Evolutionary conservation across 495 filamentous ascomycete species (phyloP).

Genomic region (Evernia prunastri): DNA sequence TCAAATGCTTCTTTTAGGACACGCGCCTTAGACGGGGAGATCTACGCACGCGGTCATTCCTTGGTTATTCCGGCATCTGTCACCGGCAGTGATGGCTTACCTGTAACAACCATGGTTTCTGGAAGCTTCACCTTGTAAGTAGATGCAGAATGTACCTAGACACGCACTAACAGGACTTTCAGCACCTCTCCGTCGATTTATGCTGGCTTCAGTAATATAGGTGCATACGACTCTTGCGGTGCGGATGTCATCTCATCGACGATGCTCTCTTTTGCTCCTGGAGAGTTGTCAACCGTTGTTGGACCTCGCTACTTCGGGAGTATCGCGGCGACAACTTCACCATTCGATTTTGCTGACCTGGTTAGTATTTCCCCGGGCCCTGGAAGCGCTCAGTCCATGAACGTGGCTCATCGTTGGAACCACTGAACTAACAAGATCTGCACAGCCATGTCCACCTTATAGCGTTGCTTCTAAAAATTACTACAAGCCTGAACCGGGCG

Average conservation of each 20-base stretch:
- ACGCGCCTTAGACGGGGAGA: not conserved
- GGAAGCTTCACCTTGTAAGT: conserved; percentile 7
- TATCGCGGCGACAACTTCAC: not conserved
- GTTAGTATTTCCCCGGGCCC: not conserved
- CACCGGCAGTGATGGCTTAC: not conserved
- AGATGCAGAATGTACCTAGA: not conserved
- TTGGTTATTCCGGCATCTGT: not conserved
- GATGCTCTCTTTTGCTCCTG: conserved; percentile 15
- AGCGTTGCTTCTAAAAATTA: not conserved
- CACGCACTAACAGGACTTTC: not conserved
- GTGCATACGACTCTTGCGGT: conserved; percentile 10
- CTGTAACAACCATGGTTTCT: not conserved
- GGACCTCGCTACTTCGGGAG: not conserved
- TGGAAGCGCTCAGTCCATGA: not conserved
- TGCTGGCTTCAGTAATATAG: conserved; percentile 5
- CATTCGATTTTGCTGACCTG: not conserved
- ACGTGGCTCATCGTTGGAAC: not conserved
- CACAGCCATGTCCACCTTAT: not conserved
- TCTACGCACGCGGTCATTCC: conserved; percentile 2
- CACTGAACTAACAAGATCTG: not conserved
- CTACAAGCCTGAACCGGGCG: conserved; percentile 10
- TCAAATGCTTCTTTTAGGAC: not conserved
- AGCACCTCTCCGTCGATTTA: conserved; percentile 14
- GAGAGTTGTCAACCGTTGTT: conserved; percentile 13
- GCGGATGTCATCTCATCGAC: not conserved